These are phyloP conservation scores for Thermoascus crustaceus DNA, from an alignment of 2,329 filamentous ascomycete species.

Conservation along the genomic window DNA sequence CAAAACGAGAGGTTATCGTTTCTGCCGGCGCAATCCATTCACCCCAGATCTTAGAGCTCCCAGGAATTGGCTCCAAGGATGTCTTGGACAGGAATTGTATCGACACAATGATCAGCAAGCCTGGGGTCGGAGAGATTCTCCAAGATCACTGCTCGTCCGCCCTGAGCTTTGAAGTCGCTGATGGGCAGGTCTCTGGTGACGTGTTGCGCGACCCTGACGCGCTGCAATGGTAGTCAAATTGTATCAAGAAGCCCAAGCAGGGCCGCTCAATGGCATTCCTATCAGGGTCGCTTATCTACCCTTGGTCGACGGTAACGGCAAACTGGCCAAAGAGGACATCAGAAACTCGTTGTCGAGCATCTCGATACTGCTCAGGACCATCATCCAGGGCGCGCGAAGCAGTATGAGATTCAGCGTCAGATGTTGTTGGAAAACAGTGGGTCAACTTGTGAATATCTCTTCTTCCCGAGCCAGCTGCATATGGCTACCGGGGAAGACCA, in stretches of 20 bases:
- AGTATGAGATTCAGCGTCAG: conserved; percentile 10
- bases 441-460: conserved; percentile 11
- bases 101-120: conserved; percentile 36
- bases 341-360: conserved; percentile 5
- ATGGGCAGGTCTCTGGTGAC: conserved; percentile 17
- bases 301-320: conserved; percentile 14
- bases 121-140: conserved; percentile 43
- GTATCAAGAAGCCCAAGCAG: conserved; percentile 14
- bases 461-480: conserved; percentile 10
- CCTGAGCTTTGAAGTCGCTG: conserved; percentile 18
- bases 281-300: conserved; percentile 20
- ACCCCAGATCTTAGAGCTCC: conserved; percentile 52
- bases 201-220: conserved; percentile 16
- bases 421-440: conserved; percentile 8
- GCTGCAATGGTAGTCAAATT: conserved; percentile 13
- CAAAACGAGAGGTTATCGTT: conserved; percentile 48
- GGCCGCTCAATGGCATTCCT: conserved; percentile 18
- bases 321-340: conserved; percentile 6
- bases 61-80: conserved; percentile 47
- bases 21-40: conserved; percentile 51
- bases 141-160: conserved; percentile 40
- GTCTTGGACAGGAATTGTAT: conserved; percentile 37
- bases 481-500: conserved; percentile 11
- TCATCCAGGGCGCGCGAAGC: conserved; percentile 6
- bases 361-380: not conserved